A percentile compares a stretch with the other conserved stretches of the same genome.
Conservation (phyloP, 352 stramenopile genomes). For the Pythium coloratum region DNA sequence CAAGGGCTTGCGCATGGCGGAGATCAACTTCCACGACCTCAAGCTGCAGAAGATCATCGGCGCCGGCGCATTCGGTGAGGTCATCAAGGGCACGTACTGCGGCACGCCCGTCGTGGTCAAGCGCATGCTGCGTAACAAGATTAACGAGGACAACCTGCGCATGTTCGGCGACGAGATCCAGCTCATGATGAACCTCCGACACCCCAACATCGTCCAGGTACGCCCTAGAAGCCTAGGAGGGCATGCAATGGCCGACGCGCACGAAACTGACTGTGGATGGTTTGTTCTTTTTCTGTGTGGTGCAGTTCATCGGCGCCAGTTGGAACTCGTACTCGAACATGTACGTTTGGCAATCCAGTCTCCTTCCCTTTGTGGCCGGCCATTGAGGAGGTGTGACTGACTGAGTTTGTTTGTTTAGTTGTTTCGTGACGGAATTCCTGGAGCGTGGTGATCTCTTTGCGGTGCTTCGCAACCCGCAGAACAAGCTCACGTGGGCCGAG, state of each 20-base stretch:
- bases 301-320: slow-evolving; percentile 86
- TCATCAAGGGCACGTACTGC: slow-evolving; percentile 90
- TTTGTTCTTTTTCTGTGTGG: neutral
- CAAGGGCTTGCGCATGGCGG: slow-evolving; percentile 82
- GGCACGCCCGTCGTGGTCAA: slow-evolving; percentile 88
- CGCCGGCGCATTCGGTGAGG: slow-evolving; percentile 80
- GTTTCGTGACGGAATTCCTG: slow-evolving; percentile 87
- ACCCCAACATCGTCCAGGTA: slow-evolving; percentile 87
- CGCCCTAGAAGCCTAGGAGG: neutral
- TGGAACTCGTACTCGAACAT: slow-evolving; percentile 93
- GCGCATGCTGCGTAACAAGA: slow-evolving; percentile 89
- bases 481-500: slow-evolving; percentile 83
- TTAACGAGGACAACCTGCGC: slow-evolving; percentile 84
- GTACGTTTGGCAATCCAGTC: slow-evolving; percentile 40
- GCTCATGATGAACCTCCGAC: slow-evolving; percentile 90
- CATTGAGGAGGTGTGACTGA: neutral
- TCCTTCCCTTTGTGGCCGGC: neutral
- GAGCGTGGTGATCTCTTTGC: slow-evolving; percentile 82
- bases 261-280: neutral
- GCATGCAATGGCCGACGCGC: neutral
- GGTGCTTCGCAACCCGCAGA: slow-evolving; percentile 78
- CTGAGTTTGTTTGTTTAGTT: slow-evolving; percentile 37
- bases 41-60: slow-evolving; percentile 90
- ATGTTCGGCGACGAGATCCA: slow-evolving; percentile 91
- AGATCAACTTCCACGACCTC: slow-evolving; percentile 89